These are phyloP conservation scores for Boletus patriciae DNA, from an alignment of 768 basidiomycete species.

Conservation along the genomic window DNA sequence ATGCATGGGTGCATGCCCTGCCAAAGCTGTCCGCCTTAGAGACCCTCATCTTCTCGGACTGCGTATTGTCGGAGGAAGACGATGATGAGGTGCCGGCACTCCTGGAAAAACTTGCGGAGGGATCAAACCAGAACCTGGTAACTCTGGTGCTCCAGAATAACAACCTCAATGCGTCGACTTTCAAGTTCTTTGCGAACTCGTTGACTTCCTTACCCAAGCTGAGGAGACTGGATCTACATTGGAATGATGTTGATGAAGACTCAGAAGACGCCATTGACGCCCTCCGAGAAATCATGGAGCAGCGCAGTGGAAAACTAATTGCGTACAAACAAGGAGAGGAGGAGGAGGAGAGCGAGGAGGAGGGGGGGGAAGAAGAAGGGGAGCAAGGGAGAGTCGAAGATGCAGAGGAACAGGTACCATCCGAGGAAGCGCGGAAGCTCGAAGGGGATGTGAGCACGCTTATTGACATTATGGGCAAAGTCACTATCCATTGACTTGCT, in stretches of 20 bases:
- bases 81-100: slow-evolving; percentile 77
- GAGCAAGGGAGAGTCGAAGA: slow-evolving; percentile 32
- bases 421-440: slow-evolving; percentile 26
- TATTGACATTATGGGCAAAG: slow-evolving; percentile 66
- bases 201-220: slow-evolving; percentile 63
- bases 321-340: slow-evolving; percentile 81
- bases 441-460: slow-evolving; percentile 54
- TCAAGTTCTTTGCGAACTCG: slow-evolving; percentile 63
- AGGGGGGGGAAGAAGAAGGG: slow-evolving; percentile 36
- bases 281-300: slow-evolving; percentile 54
- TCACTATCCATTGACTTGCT: slow-evolving; percentile 42
- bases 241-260: slow-evolving; percentile 84
- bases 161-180: slow-evolving; percentile 73
- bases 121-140: slow-evolving; percentile 73
- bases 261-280: slow-evolving; percentile 56
- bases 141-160: slow-evolving; percentile 88
- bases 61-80: slow-evolving; percentile 69
- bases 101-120: slow-evolving; percentile 57
- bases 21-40: slow-evolving; percentile 67
- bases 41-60: slow-evolving; percentile 90
- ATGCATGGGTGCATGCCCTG: slow-evolving; percentile 65
- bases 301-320: slow-evolving; percentile 65
- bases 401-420: slow-evolving; percentile 20
- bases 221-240: slow-evolving; percentile 78
- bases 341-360: slow-evolving; percentile 60